These are phyloP conservation scores for Aureobasidium lini DNA, from an alignment of 2,329 filamentous ascomycete species.

Conservation along the genomic window DNA sequence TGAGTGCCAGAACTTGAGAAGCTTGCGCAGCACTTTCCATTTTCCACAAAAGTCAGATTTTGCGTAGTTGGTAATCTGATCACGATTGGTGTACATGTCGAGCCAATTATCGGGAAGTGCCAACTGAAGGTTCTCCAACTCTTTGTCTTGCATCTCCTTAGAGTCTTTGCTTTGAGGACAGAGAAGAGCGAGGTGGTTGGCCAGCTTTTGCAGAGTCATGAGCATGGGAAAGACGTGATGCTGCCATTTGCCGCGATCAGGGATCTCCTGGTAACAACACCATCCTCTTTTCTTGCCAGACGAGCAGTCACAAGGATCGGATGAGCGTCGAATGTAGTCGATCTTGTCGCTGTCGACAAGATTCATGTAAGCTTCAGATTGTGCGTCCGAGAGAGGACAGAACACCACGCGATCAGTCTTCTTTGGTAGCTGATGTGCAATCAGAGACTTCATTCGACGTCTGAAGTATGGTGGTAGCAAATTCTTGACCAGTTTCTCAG, in stretches of 20 bases:
- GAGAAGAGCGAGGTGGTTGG: slow-evolving; percentile 86
- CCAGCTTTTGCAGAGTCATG: slow-evolving; percentile 72
- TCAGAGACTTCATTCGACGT: slow-evolving; percentile 84
- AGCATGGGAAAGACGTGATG: slow-evolving; percentile 79
- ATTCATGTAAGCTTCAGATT: slow-evolving; percentile 74
- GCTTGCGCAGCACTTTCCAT: slow-evolving; percentile 82
- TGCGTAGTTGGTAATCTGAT: slow-evolving; percentile 71
- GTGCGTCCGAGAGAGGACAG: slow-evolving; percentile 77
- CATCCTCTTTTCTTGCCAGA: slow-evolving; percentile 67
- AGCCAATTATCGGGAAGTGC: slow-evolving; percentile 71
- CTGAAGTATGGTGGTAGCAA: slow-evolving; percentile 85
- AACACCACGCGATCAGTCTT: slow-evolving; percentile 95
- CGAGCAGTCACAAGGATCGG: slow-evolving; percentile 61
- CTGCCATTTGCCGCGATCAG: slow-evolving; percentile 62
- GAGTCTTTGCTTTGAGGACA: slow-evolving; percentile 61
- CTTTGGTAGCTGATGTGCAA: slow-evolving; percentile 85
- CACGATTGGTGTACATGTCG: slow-evolving; percentile 63
- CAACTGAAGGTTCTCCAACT: slow-evolving; percentile 63
- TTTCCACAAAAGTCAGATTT: slow-evolving; percentile 93
- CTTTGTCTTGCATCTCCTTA: slow-evolving; percentile 67
- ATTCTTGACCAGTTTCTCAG: slow-evolving; percentile 76
- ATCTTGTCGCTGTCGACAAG: slow-evolving; percentile 69
- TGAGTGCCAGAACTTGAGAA: slow-evolving; percentile 82
- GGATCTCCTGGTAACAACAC: slow-evolving; percentile 63
- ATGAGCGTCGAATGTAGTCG: slow-evolving; percentile 58